Percentiles rank a stretch among this genome's conserved stretches.
Evolutionary conservation across 2,329 filamentous ascomycete genomes (phyloP).

Genomic region (Cladosporium sp.): DNA sequence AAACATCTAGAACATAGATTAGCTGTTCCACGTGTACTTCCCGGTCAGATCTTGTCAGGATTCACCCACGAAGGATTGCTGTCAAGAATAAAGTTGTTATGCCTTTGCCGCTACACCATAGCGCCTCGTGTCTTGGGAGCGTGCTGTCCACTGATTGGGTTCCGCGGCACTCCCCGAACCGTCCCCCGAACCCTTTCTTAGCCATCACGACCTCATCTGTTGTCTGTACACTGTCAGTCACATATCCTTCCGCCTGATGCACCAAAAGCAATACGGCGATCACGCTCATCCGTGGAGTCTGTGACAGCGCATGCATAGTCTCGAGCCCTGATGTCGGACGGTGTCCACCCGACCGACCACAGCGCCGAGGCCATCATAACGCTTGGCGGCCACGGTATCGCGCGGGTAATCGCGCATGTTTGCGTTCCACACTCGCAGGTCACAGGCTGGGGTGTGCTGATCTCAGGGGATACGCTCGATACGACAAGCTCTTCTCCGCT

Average conservation of each 20-base stretch:
- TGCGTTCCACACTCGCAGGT: not conserved
- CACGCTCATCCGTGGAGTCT: not conserved
- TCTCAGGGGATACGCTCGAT: not conserved
- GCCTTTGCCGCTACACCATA: slow-evolving; percentile 10
- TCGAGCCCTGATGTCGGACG: not conserved
- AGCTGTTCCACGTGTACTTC: not conserved
- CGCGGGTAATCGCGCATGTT: slow-evolving; percentile 6
- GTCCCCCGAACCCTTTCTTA: not conserved
- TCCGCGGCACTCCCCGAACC: slow-evolving; percentile 12
- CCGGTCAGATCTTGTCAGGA: not conserved
- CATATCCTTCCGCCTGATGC: not conserved
- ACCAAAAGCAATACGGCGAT: not conserved
- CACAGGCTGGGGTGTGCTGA: slow-evolving; percentile 5
- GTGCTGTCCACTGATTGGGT: not conserved
- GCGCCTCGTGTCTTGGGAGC: slow-evolving; percentile 3
- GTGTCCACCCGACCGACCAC: not conserved
- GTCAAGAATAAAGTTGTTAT: slow-evolving; percentile 3
- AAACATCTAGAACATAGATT: not conserved
- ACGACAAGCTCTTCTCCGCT: no score
- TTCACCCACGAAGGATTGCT: slow-evolving; percentile 7
- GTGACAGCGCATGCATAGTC: slow-evolving; percentile 12
- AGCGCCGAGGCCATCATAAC: slow-evolving; percentile 3
- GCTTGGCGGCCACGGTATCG: not conserved
- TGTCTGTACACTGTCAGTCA: not conserved
- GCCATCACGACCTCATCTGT: slow-evolving; percentile 3